These are phyloP conservation scores for Leccinum solheimii DNA, from an alignment of 1,284 basidiomycete species.

Conservation along the genomic window DNA sequence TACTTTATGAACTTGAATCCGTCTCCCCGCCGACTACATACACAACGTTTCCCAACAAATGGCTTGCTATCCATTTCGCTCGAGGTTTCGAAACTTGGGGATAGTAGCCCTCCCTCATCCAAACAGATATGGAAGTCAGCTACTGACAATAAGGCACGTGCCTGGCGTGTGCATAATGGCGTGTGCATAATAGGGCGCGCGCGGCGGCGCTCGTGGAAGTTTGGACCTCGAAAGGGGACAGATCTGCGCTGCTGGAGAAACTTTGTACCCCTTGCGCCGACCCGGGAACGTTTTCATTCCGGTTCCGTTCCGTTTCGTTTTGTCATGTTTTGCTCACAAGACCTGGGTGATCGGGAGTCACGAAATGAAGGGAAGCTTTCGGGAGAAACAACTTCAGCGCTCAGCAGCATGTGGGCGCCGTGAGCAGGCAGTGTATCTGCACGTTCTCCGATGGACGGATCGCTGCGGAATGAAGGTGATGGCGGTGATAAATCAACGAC, in stretches of 20 bases:
- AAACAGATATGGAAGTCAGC: not conserved
- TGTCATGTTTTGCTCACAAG: not conserved
- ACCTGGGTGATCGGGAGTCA: not conserved
- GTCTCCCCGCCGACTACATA: not conserved
- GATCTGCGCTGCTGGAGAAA: not conserved
- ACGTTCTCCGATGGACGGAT: not conserved
- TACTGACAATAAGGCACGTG: not conserved
- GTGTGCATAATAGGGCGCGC: not conserved
- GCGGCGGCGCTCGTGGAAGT: not conserved
- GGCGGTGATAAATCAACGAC: not conserved
- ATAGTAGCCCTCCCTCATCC: not conserved
- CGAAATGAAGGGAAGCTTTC: too few relatives aligned
- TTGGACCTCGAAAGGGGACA: not conserved
- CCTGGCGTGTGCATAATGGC: not conserved
- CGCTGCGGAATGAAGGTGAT: not conserved
- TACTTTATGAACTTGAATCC: not conserved
- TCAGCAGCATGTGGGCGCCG: not conserved
- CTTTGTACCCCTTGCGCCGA: not conserved
- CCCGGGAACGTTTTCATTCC: not conserved
- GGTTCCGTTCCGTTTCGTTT: not conserved
- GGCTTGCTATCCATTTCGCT: not conserved
- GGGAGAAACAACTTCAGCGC: too few relatives aligned
- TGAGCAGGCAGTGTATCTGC: not conserved
- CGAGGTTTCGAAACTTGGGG: not conserved
- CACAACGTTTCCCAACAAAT: not conserved